Evolutionary conservation across 2,329 filamentous ascomycete genomes (phyloP), one percentile per base, ranked within the genome.

Genomic region (Apiospora kogelbergensis): DNA sequence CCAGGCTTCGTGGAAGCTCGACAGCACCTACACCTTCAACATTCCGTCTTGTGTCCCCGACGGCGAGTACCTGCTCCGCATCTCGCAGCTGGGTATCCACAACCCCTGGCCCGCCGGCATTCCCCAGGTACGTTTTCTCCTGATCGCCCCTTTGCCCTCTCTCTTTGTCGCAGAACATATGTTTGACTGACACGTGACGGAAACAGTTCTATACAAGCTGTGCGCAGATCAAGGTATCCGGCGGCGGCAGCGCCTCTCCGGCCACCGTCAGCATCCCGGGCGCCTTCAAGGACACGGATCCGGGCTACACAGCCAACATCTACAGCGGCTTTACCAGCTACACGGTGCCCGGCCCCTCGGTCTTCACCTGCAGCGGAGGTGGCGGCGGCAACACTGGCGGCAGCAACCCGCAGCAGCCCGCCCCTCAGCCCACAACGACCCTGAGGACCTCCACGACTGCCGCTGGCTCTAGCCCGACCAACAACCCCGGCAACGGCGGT

Each of bases 1-100:
- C 1, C 70, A 76, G n/a, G 74, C 77, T 2, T 71, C 67, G 7
- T 81, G 80, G 80, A 73, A 75, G 15, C 71, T 82, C 71, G 78
- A 73, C 17, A 2, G 71, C n/a, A 72, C 78, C 0, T 82, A 82
- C 75, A 76, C 77, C 1, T 76, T 73, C 72, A 75, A 80, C 67
- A 85, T 90, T 71, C 88, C 88, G 3, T 73, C 77, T 33, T 84
- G 84, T 72, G 82, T 90, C 67, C 82, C 82, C 37, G 76, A 86
- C 46, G 88, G 88, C 69, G 85, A 89, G 71, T 89, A 90, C 75
- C 84, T 90, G 68, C 80, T 89, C 41, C 82, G 88, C 46, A 85
- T 89, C 75, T 87, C 90, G 79, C 82, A 87, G 67, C 84, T 91
- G 66, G 89, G 86, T 30, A 86, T 91, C 66, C 89, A 91, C 81